Conservation (phyloP, 768 basidiomycete species). For the Auricularia sp. region DNA sequence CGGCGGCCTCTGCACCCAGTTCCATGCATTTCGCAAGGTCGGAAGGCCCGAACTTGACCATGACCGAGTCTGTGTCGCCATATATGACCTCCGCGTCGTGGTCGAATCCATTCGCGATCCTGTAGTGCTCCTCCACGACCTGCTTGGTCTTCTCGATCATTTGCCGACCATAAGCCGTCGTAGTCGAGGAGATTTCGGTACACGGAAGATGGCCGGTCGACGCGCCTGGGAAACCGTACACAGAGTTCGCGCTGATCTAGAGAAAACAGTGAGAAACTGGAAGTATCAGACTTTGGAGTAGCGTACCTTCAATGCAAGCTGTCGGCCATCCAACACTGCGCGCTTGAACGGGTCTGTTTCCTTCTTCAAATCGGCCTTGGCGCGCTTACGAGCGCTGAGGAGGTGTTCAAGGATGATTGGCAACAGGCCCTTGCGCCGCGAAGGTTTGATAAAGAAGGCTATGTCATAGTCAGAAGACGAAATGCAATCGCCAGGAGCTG, state of each 20-base stretch:
- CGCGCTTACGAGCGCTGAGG: conserved; percentile 85
- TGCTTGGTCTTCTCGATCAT: conserved; percentile 98
- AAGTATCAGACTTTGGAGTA: neutral
- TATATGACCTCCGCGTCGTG: conserved; percentile 94
- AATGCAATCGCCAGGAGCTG: neutral
- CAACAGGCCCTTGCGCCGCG: conserved; percentile 75
- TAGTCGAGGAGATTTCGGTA: conserved; percentile 88
- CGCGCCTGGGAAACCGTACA: conserved; percentile 97
- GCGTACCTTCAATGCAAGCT: conserved; percentile 84
- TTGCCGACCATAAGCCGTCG: conserved; percentile 92
- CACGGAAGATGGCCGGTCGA: conserved; percentile 96
- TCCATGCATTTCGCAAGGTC: conserved; percentile 85
- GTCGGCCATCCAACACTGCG: conserved; percentile 93
- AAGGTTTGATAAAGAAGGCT: conserved; percentile 79
- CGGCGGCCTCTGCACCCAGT: conserved; percentile 86
- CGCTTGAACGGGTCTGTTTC: conserved; percentile 96
- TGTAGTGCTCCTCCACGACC: conserved; percentile 88
- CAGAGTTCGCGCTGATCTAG: conserved; percentile 96
- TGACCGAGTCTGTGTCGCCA: conserved; percentile 98
- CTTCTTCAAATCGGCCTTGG: conserved; percentile 91
- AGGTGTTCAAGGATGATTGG: conserved; percentile 91
- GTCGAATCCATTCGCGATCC: conserved; percentile 69
- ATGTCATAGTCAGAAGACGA: neutral
- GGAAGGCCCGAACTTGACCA: conserved; percentile 91
- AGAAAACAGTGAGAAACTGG: neutral